Conservation (phyloP, 2,329 filamentous ascomycete species). For the Paecilomyces dactylethromorphus region DNA sequence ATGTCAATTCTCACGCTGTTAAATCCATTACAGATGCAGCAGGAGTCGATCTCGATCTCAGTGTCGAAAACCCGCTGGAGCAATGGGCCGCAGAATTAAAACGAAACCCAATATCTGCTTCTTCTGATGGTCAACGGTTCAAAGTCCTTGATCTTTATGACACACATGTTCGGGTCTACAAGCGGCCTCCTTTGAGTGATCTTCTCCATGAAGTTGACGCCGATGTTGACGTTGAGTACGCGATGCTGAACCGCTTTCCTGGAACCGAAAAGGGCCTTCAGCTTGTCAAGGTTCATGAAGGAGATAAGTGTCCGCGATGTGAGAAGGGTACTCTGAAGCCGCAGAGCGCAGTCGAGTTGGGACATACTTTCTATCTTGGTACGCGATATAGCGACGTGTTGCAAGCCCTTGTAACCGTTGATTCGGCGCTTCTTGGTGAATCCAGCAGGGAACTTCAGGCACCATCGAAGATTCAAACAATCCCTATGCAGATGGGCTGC, state of each 20-base stretch:
- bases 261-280: slow-evolving; percentile 46
- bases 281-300: slow-evolving; percentile 58
- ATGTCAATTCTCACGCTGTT: slow-evolving; percentile 56
- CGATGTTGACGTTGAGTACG: slow-evolving; percentile 25
- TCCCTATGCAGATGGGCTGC: slow-evolving; percentile 85
- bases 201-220: slow-evolving; percentile 21
- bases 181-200: slow-evolving; percentile 32
- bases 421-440: slow-evolving; percentile 15
- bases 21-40: slow-evolving; percentile 48
- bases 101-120: slow-evolving; percentile 12
- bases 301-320: slow-evolving; percentile 70
- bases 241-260: slow-evolving; percentile 31
- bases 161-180: slow-evolving; percentile 31
- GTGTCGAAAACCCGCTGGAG: slow-evolving; percentile 54
- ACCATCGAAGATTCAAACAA: slow-evolving; percentile 26
- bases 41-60: slow-evolving; percentile 63
- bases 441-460: slow-evolving; percentile 7
- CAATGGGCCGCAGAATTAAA: slow-evolving; percentile 45
- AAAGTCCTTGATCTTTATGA: slow-evolving; percentile 35
- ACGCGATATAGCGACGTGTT: slow-evolving; percentile 79
- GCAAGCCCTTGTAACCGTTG: slow-evolving; percentile 53
- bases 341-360: slow-evolving; percentile 76
- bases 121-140: slow-evolving; percentile 17
- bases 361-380: slow-evolving; percentile 91
- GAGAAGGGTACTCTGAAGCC: slow-evolving; percentile 54